Evolutionary conservation across 1,139 yeast species (phyloP).

Genomic region (Debaryomyces coudertii): DNA sequence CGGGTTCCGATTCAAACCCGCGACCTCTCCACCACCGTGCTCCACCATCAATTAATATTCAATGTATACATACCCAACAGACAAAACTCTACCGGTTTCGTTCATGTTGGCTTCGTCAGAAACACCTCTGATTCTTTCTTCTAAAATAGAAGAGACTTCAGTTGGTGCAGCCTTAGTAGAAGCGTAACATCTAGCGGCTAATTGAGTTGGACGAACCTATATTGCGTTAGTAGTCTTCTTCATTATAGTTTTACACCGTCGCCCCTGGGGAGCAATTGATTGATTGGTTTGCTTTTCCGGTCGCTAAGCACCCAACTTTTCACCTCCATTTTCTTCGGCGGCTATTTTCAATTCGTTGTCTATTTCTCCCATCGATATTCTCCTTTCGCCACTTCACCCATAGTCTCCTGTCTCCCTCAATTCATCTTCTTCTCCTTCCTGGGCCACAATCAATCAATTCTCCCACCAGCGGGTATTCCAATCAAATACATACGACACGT

Average conservation of each 20-base stretch:
- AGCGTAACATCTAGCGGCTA: constrained; percentile 77
- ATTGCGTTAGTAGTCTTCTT: constrained; percentile 26
- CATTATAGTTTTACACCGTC: neutral
- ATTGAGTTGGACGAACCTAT: constrained; percentile 74
- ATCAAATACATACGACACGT: constrained; percentile 63
- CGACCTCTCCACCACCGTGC: constrained; percentile 2
- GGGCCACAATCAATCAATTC: constrained; percentile 4
- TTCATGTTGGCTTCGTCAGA: constrained; percentile 96
- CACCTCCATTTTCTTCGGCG: constrained; percentile 5
- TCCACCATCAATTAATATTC: neutral
- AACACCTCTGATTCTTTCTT: constrained; percentile 99
- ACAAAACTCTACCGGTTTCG: constrained; percentile 99
- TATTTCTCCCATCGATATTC: neutral
- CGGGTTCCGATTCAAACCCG: constrained; percentile 17
- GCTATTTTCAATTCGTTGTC: constrained; percentile 2
- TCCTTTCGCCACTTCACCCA: neutral
- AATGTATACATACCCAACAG: constrained; percentile 76
- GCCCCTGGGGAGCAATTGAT: constrained; percentile 2
- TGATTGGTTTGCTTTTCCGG: neutral
- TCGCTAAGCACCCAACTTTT: constrained; percentile 2
- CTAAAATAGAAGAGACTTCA: constrained; percentile 98
- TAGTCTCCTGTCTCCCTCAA: neutral
- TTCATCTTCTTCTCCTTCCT: neutral
- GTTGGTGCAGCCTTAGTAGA: constrained; percentile 99
- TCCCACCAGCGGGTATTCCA: neutral